These are phyloP conservation scores for Sclerotinia subarctica DNA, from an alignment of 2,329 filamentous ascomycete genomes.

Conservation along the genomic window DNA sequence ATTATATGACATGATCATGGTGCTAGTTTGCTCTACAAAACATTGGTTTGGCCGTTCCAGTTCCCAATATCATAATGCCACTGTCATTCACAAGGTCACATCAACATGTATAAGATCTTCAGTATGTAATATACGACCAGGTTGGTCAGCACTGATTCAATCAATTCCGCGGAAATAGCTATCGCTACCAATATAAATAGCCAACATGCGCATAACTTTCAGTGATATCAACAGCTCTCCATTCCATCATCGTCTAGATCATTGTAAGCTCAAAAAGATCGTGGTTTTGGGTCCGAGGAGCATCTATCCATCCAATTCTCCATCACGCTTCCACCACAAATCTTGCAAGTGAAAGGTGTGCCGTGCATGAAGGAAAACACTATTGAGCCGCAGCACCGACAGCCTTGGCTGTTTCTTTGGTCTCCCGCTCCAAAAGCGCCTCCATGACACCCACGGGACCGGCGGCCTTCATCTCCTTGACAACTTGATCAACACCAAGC, in stretches of 20 bases:
- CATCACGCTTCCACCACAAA: not conserved
- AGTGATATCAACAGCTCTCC: constrained; percentile 12
- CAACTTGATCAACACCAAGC: constrained; percentile 69
- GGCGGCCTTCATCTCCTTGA: constrained; percentile 57
- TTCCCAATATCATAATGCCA: not conserved
- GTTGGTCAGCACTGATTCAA: not conserved
- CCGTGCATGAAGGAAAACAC: not conserved
- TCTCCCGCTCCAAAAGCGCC: constrained; percentile 56
- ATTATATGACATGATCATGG: not conserved
- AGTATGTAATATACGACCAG: constrained; percentile 2
- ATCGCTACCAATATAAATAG: not conserved
- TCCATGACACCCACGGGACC: constrained; percentile 51
- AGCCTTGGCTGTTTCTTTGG: constrained; percentile 37
- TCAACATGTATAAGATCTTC: not conserved
- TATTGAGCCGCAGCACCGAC: constrained; percentile 37
- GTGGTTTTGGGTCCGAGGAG: constrained; percentile 40
- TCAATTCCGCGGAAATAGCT: not conserved
- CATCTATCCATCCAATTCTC: constrained; percentile 21
- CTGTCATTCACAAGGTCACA: not conserved
- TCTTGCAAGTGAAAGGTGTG: not conserved
- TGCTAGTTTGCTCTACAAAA: not conserved
- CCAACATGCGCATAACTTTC: constrained; percentile 21
- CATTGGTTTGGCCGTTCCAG: not conserved
- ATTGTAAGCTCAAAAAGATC: constrained; percentile 31
- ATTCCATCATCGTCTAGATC: constrained; percentile 19